phyloP scores from a whole-genome alignment of 495 filamentous ascomycete genomes.

The Penicillium nucicola region DNA sequence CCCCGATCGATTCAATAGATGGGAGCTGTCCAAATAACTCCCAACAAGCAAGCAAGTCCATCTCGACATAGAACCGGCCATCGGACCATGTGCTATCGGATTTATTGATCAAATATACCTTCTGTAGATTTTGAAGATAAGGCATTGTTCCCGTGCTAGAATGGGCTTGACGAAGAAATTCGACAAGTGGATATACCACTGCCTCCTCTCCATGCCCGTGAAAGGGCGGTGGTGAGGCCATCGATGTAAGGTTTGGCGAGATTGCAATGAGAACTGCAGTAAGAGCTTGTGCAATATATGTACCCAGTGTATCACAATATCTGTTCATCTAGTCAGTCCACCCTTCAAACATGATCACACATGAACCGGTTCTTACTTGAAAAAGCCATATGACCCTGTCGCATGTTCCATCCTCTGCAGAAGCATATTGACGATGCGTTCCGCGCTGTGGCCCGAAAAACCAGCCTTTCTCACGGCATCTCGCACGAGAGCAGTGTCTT shows the following conservation, averaged over 20 bases:
- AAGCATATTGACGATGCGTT: constrained; percentile 19
- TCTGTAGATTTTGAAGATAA: constrained; percentile 23
- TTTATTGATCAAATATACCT: constrained; percentile 16
- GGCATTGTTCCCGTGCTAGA: neutral
- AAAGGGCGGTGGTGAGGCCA: constrained; percentile 12
- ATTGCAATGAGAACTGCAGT: constrained; percentile 22
- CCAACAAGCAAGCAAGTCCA: constrained; percentile 12
- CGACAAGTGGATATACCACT: constrained; percentile 11
- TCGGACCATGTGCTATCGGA: neutral
- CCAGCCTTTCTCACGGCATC: constrained; percentile 14
- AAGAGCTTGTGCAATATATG: constrained; percentile 23
- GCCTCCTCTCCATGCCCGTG: neutral
- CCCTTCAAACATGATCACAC: neutral
- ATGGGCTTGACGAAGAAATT: constrained; percentile 14
- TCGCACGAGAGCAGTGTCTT: constrained; percentile 14
- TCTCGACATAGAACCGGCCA: constrained; percentile 9
- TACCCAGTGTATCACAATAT: neutral
- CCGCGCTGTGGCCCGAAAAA: constrained; percentile 11
- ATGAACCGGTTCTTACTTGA: neutral
- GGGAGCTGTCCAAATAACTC: constrained; percentile 15
- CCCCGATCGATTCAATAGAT: constrained; percentile 21
- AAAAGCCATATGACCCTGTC: neutral
- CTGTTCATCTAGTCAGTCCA: neutral
- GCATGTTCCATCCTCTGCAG: constrained; percentile 7
- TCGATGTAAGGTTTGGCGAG: constrained; percentile 22